Evolutionary conservation across 2,329 filamentous ascomycete genomes (phyloP), one percentile per base, ranked within the genome.

Genomic region (Aspergillus neotritici): DNA sequence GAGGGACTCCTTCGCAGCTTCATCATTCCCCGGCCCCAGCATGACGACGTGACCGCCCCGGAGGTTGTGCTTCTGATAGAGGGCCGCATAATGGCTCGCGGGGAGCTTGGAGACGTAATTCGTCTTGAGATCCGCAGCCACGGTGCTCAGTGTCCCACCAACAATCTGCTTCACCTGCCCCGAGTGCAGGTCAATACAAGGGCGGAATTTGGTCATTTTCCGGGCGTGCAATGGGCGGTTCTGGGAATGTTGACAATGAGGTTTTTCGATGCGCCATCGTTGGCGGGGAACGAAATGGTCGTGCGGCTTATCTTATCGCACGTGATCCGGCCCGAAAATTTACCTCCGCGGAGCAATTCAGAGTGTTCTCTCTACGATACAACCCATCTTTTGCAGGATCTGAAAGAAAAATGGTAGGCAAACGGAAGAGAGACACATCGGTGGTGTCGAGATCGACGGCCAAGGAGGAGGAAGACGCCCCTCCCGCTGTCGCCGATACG

Each of bases 131-230:
- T 79, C 75, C 5, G 75, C 65, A 1, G 79, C 78, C 7, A 76
- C 66, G 62, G 78, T 78, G 69, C 85, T 84, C 49, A 98, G 78
- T 2, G 93, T 97, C 47, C 93, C 91, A 55, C 93, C 93, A 32
- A 98, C 90, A 56, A 98, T 98, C 68, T 98, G 93, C 74, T 98
- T 98, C 47, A 98, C 93, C 63, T 91, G 84, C 11, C 93, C 93
- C n/a, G 90, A 84, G 67, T 98, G 93, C 41, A 98, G 79, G 70
- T 98, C 93, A 67, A 98, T 97, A 63, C 93, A 98, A 14, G 93
- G 93, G 31, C 93, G 79, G 63, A 98, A 98, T 56, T 84, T 82
- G 3, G 93, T 97, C 93, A 98, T 95, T 34, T 50, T 71, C 2
- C 43, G 7, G 38, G 40, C 12, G 29, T 34, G 35, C 31, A 50